Evolutionary conservation across 2,329 filamentous ascomycete genomes (phyloP).

Genomic region (Fusarium dlaminii): DNA sequence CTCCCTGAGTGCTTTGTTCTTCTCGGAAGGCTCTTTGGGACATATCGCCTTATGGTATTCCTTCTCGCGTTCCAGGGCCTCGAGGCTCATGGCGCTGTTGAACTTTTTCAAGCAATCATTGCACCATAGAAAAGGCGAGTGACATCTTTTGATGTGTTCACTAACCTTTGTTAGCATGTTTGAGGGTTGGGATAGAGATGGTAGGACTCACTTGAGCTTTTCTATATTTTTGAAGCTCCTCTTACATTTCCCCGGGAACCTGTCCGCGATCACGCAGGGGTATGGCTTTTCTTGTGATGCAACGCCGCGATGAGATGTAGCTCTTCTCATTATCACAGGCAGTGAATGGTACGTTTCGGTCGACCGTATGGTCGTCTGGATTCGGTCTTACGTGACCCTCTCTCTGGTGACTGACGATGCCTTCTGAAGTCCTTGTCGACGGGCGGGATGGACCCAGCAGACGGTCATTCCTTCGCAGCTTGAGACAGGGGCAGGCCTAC

Average conservation of each 20-base stretch:
- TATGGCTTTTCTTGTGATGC: not conserved
- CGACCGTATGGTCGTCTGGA: not conserved
- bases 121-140: not conserved
- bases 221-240: not conserved
- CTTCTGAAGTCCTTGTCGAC: not conserved
- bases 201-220: not conserved
- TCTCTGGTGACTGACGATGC: not conserved
- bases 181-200: accelerated
- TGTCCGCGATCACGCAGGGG: not conserved
- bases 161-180: not conserved
- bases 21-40: not conserved
- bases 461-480: not conserved
- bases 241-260: not conserved
- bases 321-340: not conserved
- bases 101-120: constrained; percentile 10
- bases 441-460: not conserved
- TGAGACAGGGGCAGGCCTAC: not conserved
- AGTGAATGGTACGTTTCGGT: not conserved
- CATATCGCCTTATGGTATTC: not conserved
- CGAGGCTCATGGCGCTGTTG: not conserved
- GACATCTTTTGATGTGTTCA: constrained; percentile 1
- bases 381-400: not conserved
- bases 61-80: accelerated
- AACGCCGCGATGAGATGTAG: not conserved
- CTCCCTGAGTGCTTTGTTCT: not conserved